Conservation (phyloP, 2,329 filamentous ascomycete genomes). For the Plectosphaerella cucumerina region DNA sequence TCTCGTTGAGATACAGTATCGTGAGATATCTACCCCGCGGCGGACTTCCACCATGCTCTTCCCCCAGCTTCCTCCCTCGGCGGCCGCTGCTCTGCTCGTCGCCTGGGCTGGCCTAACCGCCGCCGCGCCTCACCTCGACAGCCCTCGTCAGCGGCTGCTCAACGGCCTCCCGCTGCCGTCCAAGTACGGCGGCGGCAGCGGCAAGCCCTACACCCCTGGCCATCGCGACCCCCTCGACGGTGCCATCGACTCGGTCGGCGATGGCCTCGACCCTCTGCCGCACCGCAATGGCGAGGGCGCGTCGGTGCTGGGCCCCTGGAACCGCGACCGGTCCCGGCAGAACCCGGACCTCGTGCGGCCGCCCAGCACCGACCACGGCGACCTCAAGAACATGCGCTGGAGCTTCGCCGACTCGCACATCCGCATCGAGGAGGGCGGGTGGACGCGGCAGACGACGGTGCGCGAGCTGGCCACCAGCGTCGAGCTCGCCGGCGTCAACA, state of each 20-base stretch:
- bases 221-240: constrained; percentile 58
- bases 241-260: constrained; percentile 56
- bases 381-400: constrained; percentile 69
- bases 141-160: constrained; percentile 50
- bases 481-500: constrained; percentile 74
- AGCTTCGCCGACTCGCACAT: constrained; percentile 62
- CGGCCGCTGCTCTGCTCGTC: constrained; percentile 9
- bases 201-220: constrained; percentile 54
- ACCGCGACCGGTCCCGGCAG: constrained; percentile 62
- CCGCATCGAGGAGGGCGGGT: constrained; percentile 66
- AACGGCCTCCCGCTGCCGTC: constrained; percentile 42
- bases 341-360: constrained; percentile 69
- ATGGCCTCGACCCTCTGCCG: constrained; percentile 61
- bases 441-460: constrained; percentile 70
- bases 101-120: constrained; percentile 7
- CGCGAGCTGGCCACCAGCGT: constrained; percentile 60
- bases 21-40: neutral
- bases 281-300: constrained; percentile 61
- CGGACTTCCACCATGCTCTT: constrained; percentile 8
- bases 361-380: constrained; percentile 69
- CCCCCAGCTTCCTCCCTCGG: constrained; percentile 5
- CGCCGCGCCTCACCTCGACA: constrained; percentile 32
- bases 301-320: constrained; percentile 66
- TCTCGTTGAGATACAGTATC: no score
- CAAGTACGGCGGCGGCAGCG: constrained; percentile 31